Evolutionary conservation across 768 basidiomycete genomes (phyloP), one percentile per base, ranked within the genome.

Genomic region (Hygrocybe coccinea): DNA sequence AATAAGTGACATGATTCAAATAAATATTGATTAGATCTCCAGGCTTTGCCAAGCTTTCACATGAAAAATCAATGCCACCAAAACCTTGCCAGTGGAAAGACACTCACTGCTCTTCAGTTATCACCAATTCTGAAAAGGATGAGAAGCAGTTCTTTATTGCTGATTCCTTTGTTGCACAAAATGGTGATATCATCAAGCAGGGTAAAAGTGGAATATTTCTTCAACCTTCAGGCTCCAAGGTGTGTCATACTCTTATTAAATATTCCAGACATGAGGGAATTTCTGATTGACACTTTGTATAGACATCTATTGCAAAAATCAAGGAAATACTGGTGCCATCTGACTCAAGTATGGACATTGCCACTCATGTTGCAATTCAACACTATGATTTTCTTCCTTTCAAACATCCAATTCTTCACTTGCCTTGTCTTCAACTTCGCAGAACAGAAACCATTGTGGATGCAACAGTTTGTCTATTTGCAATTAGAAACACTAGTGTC

Each of bases 281-380:
- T 29, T 29, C 29, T 29, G 25, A 29, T 25, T 33, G 7, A 33
- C 29, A 15, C 29, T 25, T 34, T 25, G 8, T n/a, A 19, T 15
- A 49, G 47, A 24, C 15, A 24, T 25, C 7, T 49, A 25, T 49
- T 25, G 33, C 47, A 15, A 24, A 24, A 25, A 43, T 55, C 44
- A 17, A 45, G 12, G 54, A 55, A 35, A 55, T 55, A 33, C 54
- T 55, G 22, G 54, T 47, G 21, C 43, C 44, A 33, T n/a, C 48
- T 10, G 24, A 35, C 14, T 46, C 29, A 17, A 34, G 19, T 7
- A 33, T 5, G 19, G 29, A 29, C 29, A 39, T 34, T 15, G 36
- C 36, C 14, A 22, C 36, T 12, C 39, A 49, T 25, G 29, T 49
- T 29, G 21, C 21, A 12, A 19, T 49, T 35, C 47, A 49, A 25